Conservation (phyloP, 129 eudicot species). For the Erigeron canadensis region DNA sequence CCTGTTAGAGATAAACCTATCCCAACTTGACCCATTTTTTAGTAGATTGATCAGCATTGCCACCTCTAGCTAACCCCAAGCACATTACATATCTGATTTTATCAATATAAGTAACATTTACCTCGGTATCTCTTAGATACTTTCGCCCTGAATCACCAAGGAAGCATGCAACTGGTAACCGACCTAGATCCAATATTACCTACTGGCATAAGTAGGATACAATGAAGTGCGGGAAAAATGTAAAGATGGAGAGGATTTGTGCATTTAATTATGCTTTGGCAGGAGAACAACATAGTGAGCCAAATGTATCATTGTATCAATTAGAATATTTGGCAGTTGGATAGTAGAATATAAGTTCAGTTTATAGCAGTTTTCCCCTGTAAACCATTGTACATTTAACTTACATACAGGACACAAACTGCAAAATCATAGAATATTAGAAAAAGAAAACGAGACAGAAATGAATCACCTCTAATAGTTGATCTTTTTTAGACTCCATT, state of each 20-base stretch:
- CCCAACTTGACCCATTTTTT: neutral
- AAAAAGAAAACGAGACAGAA: neutral
- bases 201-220: slow-evolving; percentile 26
- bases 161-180: slow-evolving; percentile 69
- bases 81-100: neutral
- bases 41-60: neutral
- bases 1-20: neutral
- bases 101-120: slow-evolving; percentile 11
- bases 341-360: neutral
- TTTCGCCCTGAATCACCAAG: slow-evolving; percentile 50
- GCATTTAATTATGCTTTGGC: neutral
- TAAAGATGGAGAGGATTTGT: neutral
- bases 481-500: slow-evolving; percentile 44
- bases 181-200: slow-evolving; percentile 79
- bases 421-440: neutral
- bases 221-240: neutral
- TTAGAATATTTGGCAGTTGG: neutral
- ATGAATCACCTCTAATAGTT: slow-evolving; percentile 60
- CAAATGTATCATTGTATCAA: neutral
- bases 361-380: neutral
- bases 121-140: slow-evolving; percentile 68
- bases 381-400: neutral
- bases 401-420: slow-evolving; percentile 8
- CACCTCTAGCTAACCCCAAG: neutral
- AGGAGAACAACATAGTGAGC: neutral